Conservation (phyloP, 2,329 filamentous ascomycete species). For the Erysiphe pulchra region DNA sequence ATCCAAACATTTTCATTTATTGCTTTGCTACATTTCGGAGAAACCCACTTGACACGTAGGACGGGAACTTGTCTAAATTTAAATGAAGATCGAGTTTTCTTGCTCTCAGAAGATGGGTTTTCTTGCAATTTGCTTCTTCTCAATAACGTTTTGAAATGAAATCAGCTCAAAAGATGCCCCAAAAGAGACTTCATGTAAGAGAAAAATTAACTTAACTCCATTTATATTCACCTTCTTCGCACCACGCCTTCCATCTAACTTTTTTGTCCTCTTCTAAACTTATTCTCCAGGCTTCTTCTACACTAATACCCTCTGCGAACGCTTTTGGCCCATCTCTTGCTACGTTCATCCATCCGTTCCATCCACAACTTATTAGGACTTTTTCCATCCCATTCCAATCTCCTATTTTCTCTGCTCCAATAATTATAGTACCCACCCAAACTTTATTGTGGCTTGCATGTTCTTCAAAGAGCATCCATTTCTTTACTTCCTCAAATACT, state of each 20-base stretch:
- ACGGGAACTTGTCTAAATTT: no score
- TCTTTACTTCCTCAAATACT: slow-evolving; percentile 7
- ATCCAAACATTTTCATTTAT: no score
- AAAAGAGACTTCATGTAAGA: no score
- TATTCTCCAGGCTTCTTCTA: slow-evolving; percentile 11
- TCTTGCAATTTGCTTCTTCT: no score
- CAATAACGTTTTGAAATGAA: no score
- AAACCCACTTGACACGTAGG: no score
- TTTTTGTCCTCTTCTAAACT: slow-evolving; percentile 4
- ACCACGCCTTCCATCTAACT: slow-evolving; percentile 8
- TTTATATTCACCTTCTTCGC: slow-evolving; percentile 4
- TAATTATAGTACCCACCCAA: slow-evolving; percentile 10
- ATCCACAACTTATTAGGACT: slow-evolving; percentile 5
- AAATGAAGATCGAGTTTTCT: no score
- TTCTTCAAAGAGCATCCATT: slow-evolving; percentile 11
- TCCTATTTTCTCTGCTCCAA: slow-evolving; percentile 6
- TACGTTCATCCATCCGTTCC: slow-evolving; percentile 13
- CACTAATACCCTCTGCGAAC: slow-evolving; percentile 9
- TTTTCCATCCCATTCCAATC: slow-evolving; percentile 1
- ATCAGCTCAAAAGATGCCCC: no score
- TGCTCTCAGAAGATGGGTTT: no score
- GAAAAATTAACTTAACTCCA: background rate
- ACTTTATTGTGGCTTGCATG: slow-evolving; percentile 10
- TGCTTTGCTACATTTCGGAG: no score
- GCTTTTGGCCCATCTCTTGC: slow-evolving; percentile 6